Base-by-base conservation (phyloP, 257 asterid genomes). In the Capsicum rhomboideum region DNA sequence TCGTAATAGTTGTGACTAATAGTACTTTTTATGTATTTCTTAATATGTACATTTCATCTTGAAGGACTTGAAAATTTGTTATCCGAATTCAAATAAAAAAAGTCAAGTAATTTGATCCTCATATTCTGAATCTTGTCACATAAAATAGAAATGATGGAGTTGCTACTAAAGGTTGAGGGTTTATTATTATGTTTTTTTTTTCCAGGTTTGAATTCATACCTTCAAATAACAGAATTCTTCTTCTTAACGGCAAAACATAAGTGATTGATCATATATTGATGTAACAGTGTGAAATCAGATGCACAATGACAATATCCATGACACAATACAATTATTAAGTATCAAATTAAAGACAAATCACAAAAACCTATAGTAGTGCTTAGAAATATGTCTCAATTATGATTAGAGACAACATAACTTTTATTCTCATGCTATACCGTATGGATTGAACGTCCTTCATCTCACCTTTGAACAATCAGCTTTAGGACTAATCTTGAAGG, bases 391-490 rank as follows among this genome's bases (percentile, higher is more conserved):
- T 21, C 37, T 10, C 34, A 2, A 42, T 40, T 11, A n/a, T 12
- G 7, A 72, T 12, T 21, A 72, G 79, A 44, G 79, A 44, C 37
- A 21, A 42, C 54, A 72, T 3, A 72, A 21, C 34, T 72, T 3
- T 74, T 74, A 74, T 74, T 21, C 58, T 23, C 58, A 46, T 23
- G 40, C 46, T 12, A 74, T 31, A 66, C 42, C 2, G 2, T 16
- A 71, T 71, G 14, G 37, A 72, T 21, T 3, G 6, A 46, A 4
- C 42, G 2, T 58, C 53, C 31, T 53, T 79, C 53, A 80, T 31
- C 49, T 80, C 17, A 80, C 83, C 85, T 66, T 87, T 10, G 88
- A 67, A 78, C 90, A 88, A 78, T 88, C 83, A 52, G 84, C 78
- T 3, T 11, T 29, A 56, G 90, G 84, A 81, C 54, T 56, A 59